These are phyloP conservation scores for Capsella bursapastoris DNA, from an alignment of 345 rosid genomes.

Conservation along the genomic window DNA sequence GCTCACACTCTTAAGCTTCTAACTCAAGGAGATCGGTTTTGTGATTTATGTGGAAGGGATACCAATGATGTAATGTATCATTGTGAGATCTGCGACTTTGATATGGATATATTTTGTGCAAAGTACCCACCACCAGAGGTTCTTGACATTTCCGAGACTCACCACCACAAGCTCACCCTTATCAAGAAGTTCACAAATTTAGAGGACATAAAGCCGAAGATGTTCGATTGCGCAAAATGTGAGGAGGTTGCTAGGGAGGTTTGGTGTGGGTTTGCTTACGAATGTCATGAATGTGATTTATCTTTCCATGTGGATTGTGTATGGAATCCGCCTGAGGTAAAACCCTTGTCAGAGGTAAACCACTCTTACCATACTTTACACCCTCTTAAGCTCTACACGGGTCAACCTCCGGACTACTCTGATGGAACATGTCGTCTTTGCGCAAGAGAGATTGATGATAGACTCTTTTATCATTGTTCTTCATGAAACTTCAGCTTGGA, in stretches of 20 bases:
- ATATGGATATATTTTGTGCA: neutral
- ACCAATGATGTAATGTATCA: neutral
- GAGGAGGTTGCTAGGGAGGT: too few species aligned
- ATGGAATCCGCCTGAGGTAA: neutral
- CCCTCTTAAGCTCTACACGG: neutral
- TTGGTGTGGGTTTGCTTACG: neutral
- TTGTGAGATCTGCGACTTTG: neutral
- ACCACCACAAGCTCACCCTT: neutral
- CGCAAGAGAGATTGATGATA: too few species aligned
- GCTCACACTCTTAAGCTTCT: neutral
- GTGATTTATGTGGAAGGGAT: neutral
- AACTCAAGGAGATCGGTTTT: accelerated
- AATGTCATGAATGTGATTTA: neutral
- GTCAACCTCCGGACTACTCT: neutral
- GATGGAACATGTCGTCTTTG: neutral
- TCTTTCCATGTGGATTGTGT: neutral
- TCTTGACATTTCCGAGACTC: neutral
- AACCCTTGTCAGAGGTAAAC: neutral
- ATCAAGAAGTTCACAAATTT: neutral
- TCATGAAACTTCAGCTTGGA: too few species aligned
- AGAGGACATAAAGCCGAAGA: too few species aligned
- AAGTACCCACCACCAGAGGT: neutral
- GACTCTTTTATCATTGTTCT: neutral
- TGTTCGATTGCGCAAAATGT: too few species aligned
- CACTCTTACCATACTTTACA: neutral